A percentile compares a stretch with the other conserved stretches of the same genome.
These are phyloP conservation scores for Lasiodiplodia citricola DNA, from an alignment of 2,329 filamentous ascomycete genomes.

Conservation along the genomic window DNA sequence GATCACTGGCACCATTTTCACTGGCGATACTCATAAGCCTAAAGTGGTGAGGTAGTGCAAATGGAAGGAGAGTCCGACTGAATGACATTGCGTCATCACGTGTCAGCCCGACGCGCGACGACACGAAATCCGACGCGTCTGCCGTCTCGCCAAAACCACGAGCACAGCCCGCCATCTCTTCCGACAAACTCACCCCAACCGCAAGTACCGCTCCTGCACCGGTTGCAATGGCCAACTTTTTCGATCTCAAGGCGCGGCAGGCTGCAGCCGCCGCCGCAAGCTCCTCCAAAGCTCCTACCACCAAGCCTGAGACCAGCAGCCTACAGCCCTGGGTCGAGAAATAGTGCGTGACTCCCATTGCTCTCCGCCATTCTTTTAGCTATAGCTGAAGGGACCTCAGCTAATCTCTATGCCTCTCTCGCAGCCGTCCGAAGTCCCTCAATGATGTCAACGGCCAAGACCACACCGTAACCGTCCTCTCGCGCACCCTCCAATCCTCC, in stretches of 20 bases:
- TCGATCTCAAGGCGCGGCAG: constrained; percentile 88
- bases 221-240: constrained; percentile 80
- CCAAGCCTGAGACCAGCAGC: constrained; percentile 66
- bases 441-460: constrained; percentile 97
- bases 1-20: too few relatives aligned
- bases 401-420: constrained; percentile 3
- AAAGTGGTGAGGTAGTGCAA: too few relatives aligned
- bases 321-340: constrained; percentile 98
- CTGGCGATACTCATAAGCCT: too few relatives aligned
- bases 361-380: not conserved
- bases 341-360: constrained; percentile 67
- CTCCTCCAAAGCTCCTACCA: constrained; percentile 67
- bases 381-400: too few relatives aligned
- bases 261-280: constrained; percentile 74
- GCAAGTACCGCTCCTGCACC: not conserved
- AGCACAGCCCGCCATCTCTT: not conserved
- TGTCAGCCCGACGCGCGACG: constrained; percentile 14
- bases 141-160: constrained; percentile 10
- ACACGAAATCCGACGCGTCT: constrained; percentile 15
- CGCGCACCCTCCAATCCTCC: constrained; percentile 89
- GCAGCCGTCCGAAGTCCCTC: constrained; percentile 88
- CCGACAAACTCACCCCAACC: not conserved
- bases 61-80: not conserved
- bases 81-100: constrained; percentile 19
- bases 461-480: constrained; percentile 91